Conservation (phyloP, 768 basidiomycete species). For the Infundibulicybe gibba region DNA sequence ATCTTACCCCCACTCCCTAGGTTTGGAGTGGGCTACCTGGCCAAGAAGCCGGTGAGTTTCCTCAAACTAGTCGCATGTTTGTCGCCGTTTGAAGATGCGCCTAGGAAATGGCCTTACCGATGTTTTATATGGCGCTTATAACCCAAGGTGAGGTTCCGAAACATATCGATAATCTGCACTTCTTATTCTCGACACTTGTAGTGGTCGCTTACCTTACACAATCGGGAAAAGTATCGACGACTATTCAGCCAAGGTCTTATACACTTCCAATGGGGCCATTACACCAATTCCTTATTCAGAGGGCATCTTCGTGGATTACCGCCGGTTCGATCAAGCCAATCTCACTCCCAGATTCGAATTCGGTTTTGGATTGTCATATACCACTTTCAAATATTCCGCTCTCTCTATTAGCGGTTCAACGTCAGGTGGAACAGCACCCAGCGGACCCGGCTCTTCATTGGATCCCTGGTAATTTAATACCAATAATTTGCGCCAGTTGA, state of each 20-base stretch:
- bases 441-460: conserved; percentile 46
- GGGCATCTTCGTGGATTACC: conserved; percentile 54
- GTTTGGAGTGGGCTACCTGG: conserved; percentile 57
- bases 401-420: conserved; percentile 38
- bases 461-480: conserved; percentile 39
- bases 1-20: conserved; percentile 13
- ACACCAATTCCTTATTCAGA: conserved; percentile 56
- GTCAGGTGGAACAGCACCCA: conserved; percentile 37
- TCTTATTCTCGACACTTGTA: conserved; percentile 8
- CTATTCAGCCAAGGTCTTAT: conserved; percentile 51
- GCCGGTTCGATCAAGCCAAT: conserved; percentile 48
- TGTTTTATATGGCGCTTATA: conserved; percentile 56
- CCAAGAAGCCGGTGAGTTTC: conserved; percentile 51
- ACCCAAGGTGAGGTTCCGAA: conserved; percentile 41
- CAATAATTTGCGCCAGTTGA: not conserved
- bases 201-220: conserved; percentile 45
- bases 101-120: conserved; percentile 55
- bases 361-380: conserved; percentile 54
- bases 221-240: conserved; percentile 52
- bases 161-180: not conserved
- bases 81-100: not conserved
- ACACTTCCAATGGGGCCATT: conserved; percentile 28
- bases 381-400: conserved; percentile 48
- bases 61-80: not conserved
- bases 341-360: conserved; percentile 48